Conservation (phyloP, 2,329 filamentous ascomycete species). For the Penicillium sp. region DNA sequence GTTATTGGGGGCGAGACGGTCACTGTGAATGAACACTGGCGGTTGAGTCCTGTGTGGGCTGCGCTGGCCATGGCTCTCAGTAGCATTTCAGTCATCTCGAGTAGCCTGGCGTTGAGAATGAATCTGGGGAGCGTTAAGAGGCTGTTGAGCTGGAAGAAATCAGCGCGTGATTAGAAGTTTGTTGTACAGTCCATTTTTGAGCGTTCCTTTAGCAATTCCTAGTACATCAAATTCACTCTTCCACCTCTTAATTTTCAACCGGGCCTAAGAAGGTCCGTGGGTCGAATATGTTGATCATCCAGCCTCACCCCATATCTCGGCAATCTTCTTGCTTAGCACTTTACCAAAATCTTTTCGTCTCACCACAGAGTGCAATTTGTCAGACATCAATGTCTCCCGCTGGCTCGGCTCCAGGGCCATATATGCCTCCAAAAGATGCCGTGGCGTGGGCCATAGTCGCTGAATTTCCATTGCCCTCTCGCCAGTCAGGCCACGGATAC, state of each 20-base stretch:
- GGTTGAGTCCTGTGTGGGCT: constrained; percentile 68
- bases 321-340: constrained; percentile 67
- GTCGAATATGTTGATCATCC: constrained; percentile 10
- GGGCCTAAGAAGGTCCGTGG: neutral
- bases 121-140: constrained; percentile 30
- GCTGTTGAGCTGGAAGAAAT: constrained; percentile 17
- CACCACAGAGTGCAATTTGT: constrained; percentile 58
- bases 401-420: constrained; percentile 56
- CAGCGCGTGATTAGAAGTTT: neutral
- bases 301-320: constrained; percentile 66
- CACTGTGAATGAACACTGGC: constrained; percentile 44
- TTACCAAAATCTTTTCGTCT: constrained; percentile 70
- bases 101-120: constrained; percentile 71
- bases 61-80: constrained; percentile 90
- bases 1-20: constrained; percentile 35
- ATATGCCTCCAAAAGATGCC: constrained; percentile 70
- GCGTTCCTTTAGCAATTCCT: neutral
- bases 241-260: neutral
- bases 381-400: constrained; percentile 62
- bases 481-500: constrained; percentile 70
- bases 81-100: constrained; percentile 83
- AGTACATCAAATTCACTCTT: neutral
- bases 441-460: constrained; percentile 73
- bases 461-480: constrained; percentile 81
- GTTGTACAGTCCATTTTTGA: neutral